phyloP scores from a whole-genome alignment of 345 rosid genomes.

The Lepidium didymum region DNA sequence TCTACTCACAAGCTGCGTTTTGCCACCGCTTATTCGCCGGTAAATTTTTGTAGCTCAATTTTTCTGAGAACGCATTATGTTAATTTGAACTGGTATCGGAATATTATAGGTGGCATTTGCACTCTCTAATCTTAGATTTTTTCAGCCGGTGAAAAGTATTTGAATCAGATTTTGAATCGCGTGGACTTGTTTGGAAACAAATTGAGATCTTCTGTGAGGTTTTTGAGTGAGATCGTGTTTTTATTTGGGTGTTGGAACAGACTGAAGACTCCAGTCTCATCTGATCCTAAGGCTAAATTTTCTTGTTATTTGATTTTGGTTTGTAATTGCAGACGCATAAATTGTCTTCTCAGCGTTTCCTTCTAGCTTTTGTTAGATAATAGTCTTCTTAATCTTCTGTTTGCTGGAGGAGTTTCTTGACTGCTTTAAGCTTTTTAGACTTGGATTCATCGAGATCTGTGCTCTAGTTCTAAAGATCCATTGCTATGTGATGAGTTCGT shows the following conservation, averaged over 20 bases:
- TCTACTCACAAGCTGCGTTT: neutral
- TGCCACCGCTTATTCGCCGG: conserved; percentile 20
- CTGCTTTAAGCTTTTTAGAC: neutral
- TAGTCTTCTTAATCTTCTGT: neutral
- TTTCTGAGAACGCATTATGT: neutral
- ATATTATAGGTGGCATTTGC: neutral
- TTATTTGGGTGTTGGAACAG: neutral
- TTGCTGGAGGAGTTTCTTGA: neutral
- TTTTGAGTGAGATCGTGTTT: conserved; percentile 17
- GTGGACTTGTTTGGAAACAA: neutral
- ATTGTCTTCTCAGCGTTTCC: neutral
- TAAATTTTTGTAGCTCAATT: neutral
- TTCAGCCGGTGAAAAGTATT: neutral
- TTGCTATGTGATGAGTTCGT: neutral
- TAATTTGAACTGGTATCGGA: neutral
- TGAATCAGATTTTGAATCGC: conserved; percentile 11
- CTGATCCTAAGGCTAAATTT: neutral
- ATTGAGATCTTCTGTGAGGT: conserved; percentile 18
- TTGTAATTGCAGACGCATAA: neutral
- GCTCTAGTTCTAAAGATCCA: neutral
- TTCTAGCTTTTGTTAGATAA: neutral
- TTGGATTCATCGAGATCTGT: neutral
- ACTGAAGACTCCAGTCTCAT: neutral
- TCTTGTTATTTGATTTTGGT: neutral
- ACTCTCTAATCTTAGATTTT: neutral